These are phyloP conservation scores for Lasiosphaeria miniovina DNA, from an alignment of 495 filamentous ascomycete genomes.

Conservation along the genomic window DNA sequence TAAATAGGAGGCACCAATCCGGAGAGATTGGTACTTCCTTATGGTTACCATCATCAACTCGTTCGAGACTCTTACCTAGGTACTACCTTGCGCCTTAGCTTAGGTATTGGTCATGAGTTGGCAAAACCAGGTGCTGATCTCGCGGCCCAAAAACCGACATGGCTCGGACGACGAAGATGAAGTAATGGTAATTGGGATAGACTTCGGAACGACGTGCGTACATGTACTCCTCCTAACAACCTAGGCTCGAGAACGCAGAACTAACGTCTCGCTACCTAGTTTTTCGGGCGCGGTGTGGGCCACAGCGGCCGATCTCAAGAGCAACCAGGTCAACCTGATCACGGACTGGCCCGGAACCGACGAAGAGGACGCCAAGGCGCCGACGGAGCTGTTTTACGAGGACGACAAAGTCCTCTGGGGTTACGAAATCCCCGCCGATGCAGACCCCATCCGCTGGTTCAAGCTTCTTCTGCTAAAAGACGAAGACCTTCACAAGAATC, in stretches of 20 bases:
- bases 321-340: constrained; percentile 8
- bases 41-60: no score
- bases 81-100: no score
- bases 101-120: no score
- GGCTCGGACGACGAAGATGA: no score
- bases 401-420: constrained; percentile 23
- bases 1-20: no score
- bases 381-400: constrained; percentile 16
- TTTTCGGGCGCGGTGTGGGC: constrained; percentile 11
- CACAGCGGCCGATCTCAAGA: not conserved
- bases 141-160: no score
- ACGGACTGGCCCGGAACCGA: constrained; percentile 10
- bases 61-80: no score
- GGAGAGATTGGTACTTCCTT: no score
- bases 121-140: no score
- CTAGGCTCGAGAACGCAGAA: not conserved
- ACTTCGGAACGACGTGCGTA: constrained; percentile 11
- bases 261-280: not conserved
- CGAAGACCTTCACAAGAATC: constrained; percentile 18
- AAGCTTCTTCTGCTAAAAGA: constrained; percentile 32
- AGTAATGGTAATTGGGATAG: not conserved
- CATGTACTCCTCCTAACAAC: not conserved
- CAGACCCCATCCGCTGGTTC: constrained; percentile 27
- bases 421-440: constrained; percentile 16
- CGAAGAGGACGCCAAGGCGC: constrained; percentile 12